Evolutionary conservation across 176 grass and related monocot genomes (phyloP).

Genomic region (Oryza meridionalis): DNA sequence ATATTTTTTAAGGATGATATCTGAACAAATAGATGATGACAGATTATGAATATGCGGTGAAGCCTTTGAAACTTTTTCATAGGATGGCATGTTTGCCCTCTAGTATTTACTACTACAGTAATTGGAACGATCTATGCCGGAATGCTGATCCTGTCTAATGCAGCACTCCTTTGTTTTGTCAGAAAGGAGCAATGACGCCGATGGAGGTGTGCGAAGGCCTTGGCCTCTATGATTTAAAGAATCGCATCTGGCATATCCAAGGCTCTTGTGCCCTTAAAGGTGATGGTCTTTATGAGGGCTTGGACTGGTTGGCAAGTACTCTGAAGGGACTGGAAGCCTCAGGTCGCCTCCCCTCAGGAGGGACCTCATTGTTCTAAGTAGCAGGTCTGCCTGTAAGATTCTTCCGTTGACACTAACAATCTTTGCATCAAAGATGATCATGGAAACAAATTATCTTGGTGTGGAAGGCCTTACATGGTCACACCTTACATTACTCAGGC

Average conservation of each 20-base stretch:
- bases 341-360: conserved; percentile 54
- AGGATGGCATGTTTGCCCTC: not conserved
- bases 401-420: not conserved
- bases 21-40: not conserved
- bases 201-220: conserved; percentile 76
- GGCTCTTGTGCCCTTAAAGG: conserved; percentile 72
- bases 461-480: conserved; percentile 4
- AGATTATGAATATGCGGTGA: not conserved
- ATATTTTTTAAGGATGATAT: not conserved
- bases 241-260: conserved; percentile 75
- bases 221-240: conserved; percentile 75
- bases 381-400: conserved; percentile 23
- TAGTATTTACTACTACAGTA: not conserved
- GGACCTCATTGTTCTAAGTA: conserved; percentile 55
- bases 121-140: not conserved
- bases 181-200: conserved; percentile 82
- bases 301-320: conserved; percentile 71
- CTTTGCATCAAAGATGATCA: not conserved
- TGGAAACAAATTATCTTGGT: not conserved
- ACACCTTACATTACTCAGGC: not conserved
- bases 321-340: conserved; percentile 66
- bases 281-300: conserved; percentile 75
- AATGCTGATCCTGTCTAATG: conserved; percentile 10
- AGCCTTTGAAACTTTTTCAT: not conserved
- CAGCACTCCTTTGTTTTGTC: conserved; percentile 21